Percentiles rank a stretch among this genome's conserved stretches.
These are phyloP conservation scores for Pichiaceae sp. DNA, from an alignment of 1,139 yeast genomes.

Conservation along the genomic window DNA sequence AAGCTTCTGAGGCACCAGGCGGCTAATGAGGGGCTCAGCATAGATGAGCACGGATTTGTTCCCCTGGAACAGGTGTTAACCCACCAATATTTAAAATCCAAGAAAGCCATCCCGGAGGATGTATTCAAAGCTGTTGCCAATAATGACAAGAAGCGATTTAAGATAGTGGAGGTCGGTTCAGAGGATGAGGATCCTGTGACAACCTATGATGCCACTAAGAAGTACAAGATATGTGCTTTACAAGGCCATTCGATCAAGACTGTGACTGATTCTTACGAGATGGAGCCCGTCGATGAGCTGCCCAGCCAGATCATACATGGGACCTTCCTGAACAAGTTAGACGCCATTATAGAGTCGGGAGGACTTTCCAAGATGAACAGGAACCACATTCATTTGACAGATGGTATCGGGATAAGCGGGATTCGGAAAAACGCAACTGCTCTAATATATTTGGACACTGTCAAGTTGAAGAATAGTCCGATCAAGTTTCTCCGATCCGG, in stretches of 20 bases:
- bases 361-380: constrained; percentile 67
- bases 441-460: constrained; percentile 53
- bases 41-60: constrained; percentile 64
- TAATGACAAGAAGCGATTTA: constrained; percentile 67
- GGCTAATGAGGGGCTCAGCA: constrained; percentile 51
- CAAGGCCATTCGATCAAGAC: constrained; percentile 76
- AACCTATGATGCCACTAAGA: constrained; percentile 4
- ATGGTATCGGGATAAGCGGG: constrained; percentile 54
- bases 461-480: constrained; percentile 34
- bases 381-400: constrained; percentile 78
- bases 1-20: constrained; percentile 83
- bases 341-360: constrained; percentile 38
- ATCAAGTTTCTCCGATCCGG: constrained; percentile 54
- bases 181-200: constrained; percentile 7
- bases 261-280: constrained; percentile 38
- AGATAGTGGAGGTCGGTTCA: constrained; percentile 25
- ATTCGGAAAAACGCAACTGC: constrained; percentile 55
- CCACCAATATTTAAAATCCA: constrained; percentile 52
- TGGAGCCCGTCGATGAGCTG: constrained; percentile 25
- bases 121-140: constrained; percentile 49
- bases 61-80: constrained; percentile 41
- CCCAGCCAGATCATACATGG: constrained; percentile 66
- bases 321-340: constrained; percentile 48
- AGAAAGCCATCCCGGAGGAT: constrained; percentile 47
- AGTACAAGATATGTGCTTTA: constrained; percentile 61